phyloP scores from a whole-genome alignment of 2,329 filamentous ascomycete species.

The Verticillium longisporum region DNA sequence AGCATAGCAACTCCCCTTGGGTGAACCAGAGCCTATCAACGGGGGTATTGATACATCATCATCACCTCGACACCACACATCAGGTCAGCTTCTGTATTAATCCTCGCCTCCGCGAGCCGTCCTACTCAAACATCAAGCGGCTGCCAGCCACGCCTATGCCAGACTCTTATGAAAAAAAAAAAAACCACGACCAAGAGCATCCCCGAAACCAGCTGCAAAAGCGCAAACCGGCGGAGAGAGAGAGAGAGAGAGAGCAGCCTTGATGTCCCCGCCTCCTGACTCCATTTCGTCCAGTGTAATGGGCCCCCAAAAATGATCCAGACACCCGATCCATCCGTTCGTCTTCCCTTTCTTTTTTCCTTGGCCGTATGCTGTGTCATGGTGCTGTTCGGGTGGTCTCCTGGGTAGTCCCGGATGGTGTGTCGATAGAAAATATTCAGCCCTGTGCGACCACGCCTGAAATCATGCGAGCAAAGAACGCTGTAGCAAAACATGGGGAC shows the following conservation, averaged over 20 bases:
- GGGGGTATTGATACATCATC: no score
- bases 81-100: neutral
- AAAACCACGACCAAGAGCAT: neutral
- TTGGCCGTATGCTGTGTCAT: neutral
- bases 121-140: neutral
- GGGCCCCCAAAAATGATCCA: neutral
- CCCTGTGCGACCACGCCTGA: neutral
- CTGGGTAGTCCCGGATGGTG: neutral
- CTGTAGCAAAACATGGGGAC: neutral
- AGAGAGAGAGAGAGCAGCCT: neutral
- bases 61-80: neutral
- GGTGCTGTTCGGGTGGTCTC: neutral
- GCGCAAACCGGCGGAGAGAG: neutral
- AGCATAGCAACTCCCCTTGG: no score
- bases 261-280: neutral
- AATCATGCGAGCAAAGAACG: neutral
- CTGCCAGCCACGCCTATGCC: neutral
- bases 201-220: neutral
- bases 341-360: neutral
- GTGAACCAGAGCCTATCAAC: no score
- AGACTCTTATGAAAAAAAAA: neutral
- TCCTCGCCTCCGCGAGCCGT: neutral
- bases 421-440: neutral
- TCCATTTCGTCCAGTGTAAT: neutral
- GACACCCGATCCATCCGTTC: neutral